Evolutionary conservation across 2,329 filamentous ascomycete species (phyloP).

Genomic region (Metarhizium rileyi): DNA sequence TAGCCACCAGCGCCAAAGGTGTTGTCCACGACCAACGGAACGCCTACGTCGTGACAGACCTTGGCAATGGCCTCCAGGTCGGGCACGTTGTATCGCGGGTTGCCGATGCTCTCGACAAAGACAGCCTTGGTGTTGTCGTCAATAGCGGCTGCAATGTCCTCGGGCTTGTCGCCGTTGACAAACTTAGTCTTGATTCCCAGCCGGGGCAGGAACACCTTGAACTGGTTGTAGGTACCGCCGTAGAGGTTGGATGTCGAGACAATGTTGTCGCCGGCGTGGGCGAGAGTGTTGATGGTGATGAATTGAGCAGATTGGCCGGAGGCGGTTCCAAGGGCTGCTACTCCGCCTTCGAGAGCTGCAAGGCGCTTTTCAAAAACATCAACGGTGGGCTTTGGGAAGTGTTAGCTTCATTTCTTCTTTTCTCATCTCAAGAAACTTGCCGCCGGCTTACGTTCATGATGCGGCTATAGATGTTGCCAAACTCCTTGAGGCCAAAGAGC

Average conservation of each 20-base stretch:
- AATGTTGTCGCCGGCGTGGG: conserved; percentile 84
- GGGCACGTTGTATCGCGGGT: conserved; percentile 86
- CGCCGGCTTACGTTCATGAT: conserved; percentile 72
- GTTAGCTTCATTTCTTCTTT: not conserved
- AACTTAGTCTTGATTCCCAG: conserved; percentile 85
- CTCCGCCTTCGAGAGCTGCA: conserved; percentile 88
- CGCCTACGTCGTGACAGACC: conserved; percentile 59
- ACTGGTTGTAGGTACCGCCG: conserved; percentile 93
- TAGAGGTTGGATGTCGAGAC: conserved; percentile 85
- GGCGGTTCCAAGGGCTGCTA: conserved; percentile 72
- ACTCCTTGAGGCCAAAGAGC: conserved; percentile 93
- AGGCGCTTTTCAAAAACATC: conserved; percentile 96
- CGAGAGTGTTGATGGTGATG: conserved; percentile 78
- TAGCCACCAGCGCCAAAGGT: conserved; percentile 92
- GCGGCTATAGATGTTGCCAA: conserved; percentile 95
- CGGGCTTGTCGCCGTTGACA: conserved; percentile 67
- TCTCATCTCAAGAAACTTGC: not conserved
- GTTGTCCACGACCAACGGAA: conserved; percentile 73
- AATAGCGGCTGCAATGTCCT: conserved; percentile 72
- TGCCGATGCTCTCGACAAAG: conserved; percentile 87
- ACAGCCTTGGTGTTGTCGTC: conserved; percentile 91
- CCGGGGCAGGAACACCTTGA: conserved; percentile 84
- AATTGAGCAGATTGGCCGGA: conserved; percentile 91
- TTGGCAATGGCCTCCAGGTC: conserved; percentile 82
- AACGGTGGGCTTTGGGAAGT: conserved; percentile 59